A percentile compares a stretch with the other conserved stretches of the same genome.
Evolutionary conservation across 768 basidiomycete genomes (phyloP).

Genomic region (Boletus coccyginus): DNA sequence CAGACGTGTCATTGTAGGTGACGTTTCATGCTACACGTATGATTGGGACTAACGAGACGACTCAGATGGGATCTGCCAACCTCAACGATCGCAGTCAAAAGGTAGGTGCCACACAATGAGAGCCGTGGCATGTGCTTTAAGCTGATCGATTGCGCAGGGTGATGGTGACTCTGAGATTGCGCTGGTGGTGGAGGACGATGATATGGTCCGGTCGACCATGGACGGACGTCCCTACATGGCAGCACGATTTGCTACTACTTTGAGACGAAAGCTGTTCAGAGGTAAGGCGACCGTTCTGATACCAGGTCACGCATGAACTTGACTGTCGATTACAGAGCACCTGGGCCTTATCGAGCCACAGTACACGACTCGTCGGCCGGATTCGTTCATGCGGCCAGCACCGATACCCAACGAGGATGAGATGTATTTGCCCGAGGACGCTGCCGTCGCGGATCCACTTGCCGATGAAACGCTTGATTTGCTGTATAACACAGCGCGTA

Average conservation of each 20-base stretch:
- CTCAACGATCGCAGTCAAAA: slow-evolving; percentile 85
- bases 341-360: slow-evolving; percentile 85
- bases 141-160: slow-evolving; percentile 47
- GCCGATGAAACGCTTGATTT: slow-evolving; percentile 54
- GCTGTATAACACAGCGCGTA: slow-evolving; percentile 68
- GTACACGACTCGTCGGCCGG: slow-evolving; percentile 35
- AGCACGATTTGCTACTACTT: slow-evolving; percentile 75
- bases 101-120: slow-evolving; percentile 31
- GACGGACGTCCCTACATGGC: slow-evolving; percentile 72
- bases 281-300: slow-evolving; percentile 41
- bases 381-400: slow-evolving; percentile 74
- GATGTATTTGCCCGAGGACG: slow-evolving; percentile 54
- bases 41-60: slow-evolving; percentile 1
- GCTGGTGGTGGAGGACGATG: slow-evolving; percentile 85
- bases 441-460: slow-evolving; percentile 75
- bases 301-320: neutral
- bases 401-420: slow-evolving; percentile 71
- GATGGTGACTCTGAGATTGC: slow-evolving; percentile 96
- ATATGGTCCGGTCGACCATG: slow-evolving; percentile 75
- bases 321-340: slow-evolving; percentile 55
- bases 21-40: neutral
- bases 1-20: slow-evolving; percentile 76
- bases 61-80: slow-evolving; percentile 90
- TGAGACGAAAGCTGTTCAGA: slow-evolving; percentile 80
- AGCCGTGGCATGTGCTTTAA: neutral